Evolutionary conservation across 148 eudicot genomes (phyloP).

Genomic region (Pharnaceum exiguum): DNA sequence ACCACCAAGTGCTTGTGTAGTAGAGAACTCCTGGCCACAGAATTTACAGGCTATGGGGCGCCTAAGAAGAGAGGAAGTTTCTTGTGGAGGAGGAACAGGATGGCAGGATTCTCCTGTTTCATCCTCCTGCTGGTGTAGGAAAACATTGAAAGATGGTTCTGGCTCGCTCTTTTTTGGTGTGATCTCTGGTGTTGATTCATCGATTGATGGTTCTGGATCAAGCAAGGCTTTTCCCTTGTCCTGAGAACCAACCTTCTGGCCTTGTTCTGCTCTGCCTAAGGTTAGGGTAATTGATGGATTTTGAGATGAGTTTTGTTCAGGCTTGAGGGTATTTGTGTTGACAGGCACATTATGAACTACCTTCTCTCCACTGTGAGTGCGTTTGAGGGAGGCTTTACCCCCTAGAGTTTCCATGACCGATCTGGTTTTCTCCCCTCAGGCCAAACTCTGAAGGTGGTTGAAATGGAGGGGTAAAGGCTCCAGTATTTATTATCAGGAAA

Average conservation of each 20-base stretch:
- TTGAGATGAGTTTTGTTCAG: background rate
- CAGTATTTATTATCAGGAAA: slow-evolving; percentile 5
- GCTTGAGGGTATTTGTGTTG: background rate
- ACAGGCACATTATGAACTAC: background rate
- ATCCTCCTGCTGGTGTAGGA: background rate
- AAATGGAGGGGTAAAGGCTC: background rate
- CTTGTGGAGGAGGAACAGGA: background rate
- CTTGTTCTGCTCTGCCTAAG: background rate
- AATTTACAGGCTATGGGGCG: slow-evolving; percentile 17
- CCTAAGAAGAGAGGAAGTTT: background rate
- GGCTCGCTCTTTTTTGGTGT: background rate
- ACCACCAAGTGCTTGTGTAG: slow-evolving; percentile 33
- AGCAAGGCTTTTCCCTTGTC: background rate
- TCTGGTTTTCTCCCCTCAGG: background rate
- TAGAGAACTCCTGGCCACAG: slow-evolving; percentile 13
- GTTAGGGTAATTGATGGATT: background rate
- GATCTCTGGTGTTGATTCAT: background rate
- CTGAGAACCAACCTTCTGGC: background rate
- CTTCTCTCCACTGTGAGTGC: slow-evolving; percentile 8
- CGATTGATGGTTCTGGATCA: background rate
- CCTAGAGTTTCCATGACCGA: slow-evolving; percentile 8
- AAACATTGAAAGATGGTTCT: slow-evolving; percentile 1
- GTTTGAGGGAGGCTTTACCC: background rate
- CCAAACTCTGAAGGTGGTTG: background rate
- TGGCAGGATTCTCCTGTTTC: slow-evolving; percentile 17